Evolutionary conservation across 1,139 yeast genomes (phyloP), one percentile per base, ranked within the genome.

Genomic region (Yamadazyma membranifaciens): DNA sequence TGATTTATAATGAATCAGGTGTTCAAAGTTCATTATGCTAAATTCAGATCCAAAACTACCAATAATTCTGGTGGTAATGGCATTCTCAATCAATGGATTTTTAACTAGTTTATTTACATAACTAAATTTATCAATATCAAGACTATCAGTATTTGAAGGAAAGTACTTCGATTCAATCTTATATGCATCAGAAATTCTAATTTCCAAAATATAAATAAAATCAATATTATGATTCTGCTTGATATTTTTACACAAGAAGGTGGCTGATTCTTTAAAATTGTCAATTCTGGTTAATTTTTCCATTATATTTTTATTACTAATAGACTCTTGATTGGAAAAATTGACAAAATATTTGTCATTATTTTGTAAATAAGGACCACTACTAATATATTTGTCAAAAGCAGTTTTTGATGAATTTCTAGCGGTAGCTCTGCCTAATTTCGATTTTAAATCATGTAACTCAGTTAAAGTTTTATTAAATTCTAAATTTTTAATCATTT

Each of bases 371-470:
- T 79, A 80, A 11, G 81, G 75, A 9, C 75, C 73, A 9, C 85
- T 85, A 3, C 82, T 75, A 0, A 84, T 84, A 56, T 80, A 84
- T 47, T 71, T 73, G 48, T 79, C 85, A 56, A 75, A 78, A 1
- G 77, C 73, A 1, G 78, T 63, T 50, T 62, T 61, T 22, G 63
- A 54, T 6, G 57, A 43, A 0, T 65, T 66, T 37, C 62, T 59
- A 41, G 74, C 61, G 1, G 85, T 80, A 3, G 85, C 83, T 55
- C 85, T 64, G 0, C 84, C 85, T 41, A 77, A 60, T 37, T 68
- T 60, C 40, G 53, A 45, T 9, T 58, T 52, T 36, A 66, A 56
- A 35, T 59, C 64, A 12, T 50, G 51, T 38, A 63, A 47, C 37
- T 64, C 72, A n/a, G 38, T 35, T 17, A 31, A 28, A 20, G 44